Conservation (phyloP, 2,329 filamentous ascomycete genomes). For the Nemania sp. region DNA sequence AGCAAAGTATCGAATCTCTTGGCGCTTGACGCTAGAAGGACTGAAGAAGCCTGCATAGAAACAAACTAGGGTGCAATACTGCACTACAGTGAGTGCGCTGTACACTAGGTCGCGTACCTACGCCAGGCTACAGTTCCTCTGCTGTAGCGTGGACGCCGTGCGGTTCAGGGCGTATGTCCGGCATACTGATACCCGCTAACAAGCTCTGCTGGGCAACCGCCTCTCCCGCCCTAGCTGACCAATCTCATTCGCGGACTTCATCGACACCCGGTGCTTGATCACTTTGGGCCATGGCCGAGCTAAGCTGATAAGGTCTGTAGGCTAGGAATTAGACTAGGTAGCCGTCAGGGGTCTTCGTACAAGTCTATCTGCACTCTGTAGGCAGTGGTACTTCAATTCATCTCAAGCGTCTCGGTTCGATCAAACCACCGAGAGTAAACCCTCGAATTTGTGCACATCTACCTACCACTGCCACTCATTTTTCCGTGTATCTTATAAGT, state of each 20-base stretch:
- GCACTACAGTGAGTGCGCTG: no score
- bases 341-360: constrained; percentile 10
- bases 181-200: constrained; percentile 16
- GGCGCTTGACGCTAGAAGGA: constrained; percentile 40
- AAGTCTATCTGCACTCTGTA: constrained; percentile 20
- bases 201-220: constrained; percentile 26
- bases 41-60: constrained; percentile 44
- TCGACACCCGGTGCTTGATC: neutral
- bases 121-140: no score
- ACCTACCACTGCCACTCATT: neutral
- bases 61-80: constrained; percentile 17
- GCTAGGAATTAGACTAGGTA: neutral
- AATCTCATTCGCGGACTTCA: constrained; percentile 7
- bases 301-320: constrained; percentile 19
- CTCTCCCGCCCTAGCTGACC: constrained; percentile 21
- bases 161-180: constrained; percentile 20
- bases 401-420: constrained; percentile 31
- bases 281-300: constrained; percentile 9
- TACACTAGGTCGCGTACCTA: constrained; percentile 1
- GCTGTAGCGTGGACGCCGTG: constrained; percentile 22
- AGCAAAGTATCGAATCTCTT: constrained; percentile 18
- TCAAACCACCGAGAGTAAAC: constrained; percentile 30
- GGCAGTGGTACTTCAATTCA: constrained; percentile 15
- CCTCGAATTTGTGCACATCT: constrained; percentile 1
- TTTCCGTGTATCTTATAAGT: no score